Conservation (phyloP, 2,329 filamentous ascomycete species). For the Alternaria rosae region DNA sequence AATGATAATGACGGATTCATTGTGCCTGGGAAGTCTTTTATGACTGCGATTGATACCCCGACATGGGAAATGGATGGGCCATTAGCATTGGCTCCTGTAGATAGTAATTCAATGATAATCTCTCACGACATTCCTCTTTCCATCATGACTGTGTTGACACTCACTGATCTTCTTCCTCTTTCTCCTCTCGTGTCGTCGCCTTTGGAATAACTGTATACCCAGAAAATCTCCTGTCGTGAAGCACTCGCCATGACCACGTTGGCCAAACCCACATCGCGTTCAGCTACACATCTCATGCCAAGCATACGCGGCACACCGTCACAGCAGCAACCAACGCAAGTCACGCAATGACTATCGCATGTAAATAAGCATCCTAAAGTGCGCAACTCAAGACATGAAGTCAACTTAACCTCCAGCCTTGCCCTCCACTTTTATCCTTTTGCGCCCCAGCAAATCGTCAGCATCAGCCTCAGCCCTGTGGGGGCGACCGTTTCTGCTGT, state of each 20-base stretch:
- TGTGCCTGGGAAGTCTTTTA: slow-evolving; percentile 28
- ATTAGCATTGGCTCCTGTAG: slow-evolving; percentile 25
- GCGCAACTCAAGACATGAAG: background rate
- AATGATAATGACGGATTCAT: slow-evolving; percentile 33
- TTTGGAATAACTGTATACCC: background rate
- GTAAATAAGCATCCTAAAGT: background rate
- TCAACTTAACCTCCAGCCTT: background rate
- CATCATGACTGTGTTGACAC: background rate
- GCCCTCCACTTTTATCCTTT: background rate
- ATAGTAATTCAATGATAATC: slow-evolving; percentile 36
- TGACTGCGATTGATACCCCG: slow-evolving; percentile 46
- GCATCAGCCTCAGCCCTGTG: background rate
- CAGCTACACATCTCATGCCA: background rate
- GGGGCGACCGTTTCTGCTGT: background rate
- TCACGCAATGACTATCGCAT: background rate
- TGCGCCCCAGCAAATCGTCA: background rate
- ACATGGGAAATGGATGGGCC: slow-evolving; percentile 22
- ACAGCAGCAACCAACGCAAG: background rate
- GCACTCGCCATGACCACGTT: too few species aligned
- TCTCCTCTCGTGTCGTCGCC: background rate
- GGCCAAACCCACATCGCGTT: background rate
- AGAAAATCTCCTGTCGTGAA: background rate
- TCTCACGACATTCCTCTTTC: slow-evolving; percentile 8
- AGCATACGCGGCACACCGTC: background rate
- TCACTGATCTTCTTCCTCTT: background rate